phyloP scores from a whole-genome alignment of 225 moss, liverwort and hornwort species.

The Sphagnum tenellum region DNA sequence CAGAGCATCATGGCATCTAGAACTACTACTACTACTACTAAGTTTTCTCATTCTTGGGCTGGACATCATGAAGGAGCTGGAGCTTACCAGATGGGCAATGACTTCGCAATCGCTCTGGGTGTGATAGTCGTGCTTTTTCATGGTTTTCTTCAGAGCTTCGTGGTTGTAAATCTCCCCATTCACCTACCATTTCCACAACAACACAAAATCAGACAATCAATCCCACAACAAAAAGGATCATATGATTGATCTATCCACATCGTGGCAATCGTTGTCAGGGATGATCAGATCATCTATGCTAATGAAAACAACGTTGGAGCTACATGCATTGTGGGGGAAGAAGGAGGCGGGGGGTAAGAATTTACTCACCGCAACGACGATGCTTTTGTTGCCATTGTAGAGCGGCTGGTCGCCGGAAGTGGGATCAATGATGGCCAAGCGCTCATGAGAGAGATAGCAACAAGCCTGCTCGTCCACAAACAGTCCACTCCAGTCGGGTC shows the following conservation, averaged over 20 bases:
- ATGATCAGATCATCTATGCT: no score
- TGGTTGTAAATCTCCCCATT: slow-evolving; percentile 94
- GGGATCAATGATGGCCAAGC: slow-evolving; percentile 81
- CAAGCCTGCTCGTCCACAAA: slow-evolving; percentile 37
- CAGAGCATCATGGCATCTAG: no score
- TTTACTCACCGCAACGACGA: slow-evolving; percentile 54
- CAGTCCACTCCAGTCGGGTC: slow-evolving; percentile 82
- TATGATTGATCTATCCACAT: no score
- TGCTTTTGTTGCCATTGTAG: slow-evolving; percentile 55
- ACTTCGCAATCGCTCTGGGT: slow-evolving; percentile 84
- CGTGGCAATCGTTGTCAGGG: no score
- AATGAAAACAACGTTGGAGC: no score
- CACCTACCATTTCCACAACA: slow-evolving; percentile 24
- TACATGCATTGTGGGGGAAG: no score
- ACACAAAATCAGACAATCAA: not conserved
- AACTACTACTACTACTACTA: no score
- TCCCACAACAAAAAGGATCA: no score
- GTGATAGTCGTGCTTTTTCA: slow-evolving; percentile 40
- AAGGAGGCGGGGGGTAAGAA: not conserved
- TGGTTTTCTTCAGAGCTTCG: slow-evolving; percentile 42
- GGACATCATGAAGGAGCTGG: no score
- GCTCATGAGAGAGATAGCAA: slow-evolving; percentile 77
- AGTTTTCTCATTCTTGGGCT: no score
- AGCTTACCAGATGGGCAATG: slow-evolving; percentile 71
- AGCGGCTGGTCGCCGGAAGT: slow-evolving; percentile 85